Percentiles rank a stretch among this genome's conserved stretches.
Evolutionary conservation across 768 basidiomycete genomes (phyloP).

Genomic region (Suillus decipiens): DNA sequence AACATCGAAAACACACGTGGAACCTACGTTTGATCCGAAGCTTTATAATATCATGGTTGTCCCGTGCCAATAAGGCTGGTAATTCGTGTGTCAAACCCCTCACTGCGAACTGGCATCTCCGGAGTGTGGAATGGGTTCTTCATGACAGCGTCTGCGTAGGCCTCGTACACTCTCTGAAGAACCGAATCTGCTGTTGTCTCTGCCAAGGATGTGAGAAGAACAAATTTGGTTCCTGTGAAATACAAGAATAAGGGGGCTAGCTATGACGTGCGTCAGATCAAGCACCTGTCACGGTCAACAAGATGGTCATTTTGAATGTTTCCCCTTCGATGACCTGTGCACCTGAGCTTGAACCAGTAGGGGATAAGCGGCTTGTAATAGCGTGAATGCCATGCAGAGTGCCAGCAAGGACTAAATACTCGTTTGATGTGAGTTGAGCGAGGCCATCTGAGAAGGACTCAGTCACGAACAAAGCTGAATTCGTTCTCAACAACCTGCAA

Average conservation of each 20-base stretch:
- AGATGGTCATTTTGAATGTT: conserved; percentile 90
- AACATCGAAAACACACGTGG: background rate
- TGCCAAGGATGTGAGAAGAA: conserved; percentile 80
- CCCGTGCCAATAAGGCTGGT: conserved; percentile 55
- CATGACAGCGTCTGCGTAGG: conserved; percentile 94
- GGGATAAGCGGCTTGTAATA: conserved; percentile 91
- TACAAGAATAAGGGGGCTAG: background rate
- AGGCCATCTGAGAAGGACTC: conserved; percentile 70
- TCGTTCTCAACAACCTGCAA: conserved; percentile 61
- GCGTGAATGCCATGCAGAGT: conserved; percentile 98
- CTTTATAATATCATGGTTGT: conserved; percentile 17
- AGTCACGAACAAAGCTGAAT: conserved; percentile 1
- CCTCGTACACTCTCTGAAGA: conserved; percentile 88
- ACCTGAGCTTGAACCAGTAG: conserved; percentile 79
- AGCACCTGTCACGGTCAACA: conserved; percentile 86
- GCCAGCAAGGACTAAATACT: conserved; percentile 93
- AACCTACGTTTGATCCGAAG: background rate
- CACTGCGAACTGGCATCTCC: conserved; percentile 98
- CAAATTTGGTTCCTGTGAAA: conserved; percentile 87
- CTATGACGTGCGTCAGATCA: background rate
- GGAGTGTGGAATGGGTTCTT: conserved; percentile 99
- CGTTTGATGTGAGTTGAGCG: conserved; percentile 86
- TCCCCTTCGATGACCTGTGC: conserved; percentile 96
- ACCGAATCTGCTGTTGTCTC: conserved; percentile 70
- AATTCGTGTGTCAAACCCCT: conserved; percentile 81